Percentiles rank a stretch among this genome's conserved stretches.
Conservation (phyloP, 371 early-diverging fungal genomes). For the Phascolomyces articulosus region DNA sequence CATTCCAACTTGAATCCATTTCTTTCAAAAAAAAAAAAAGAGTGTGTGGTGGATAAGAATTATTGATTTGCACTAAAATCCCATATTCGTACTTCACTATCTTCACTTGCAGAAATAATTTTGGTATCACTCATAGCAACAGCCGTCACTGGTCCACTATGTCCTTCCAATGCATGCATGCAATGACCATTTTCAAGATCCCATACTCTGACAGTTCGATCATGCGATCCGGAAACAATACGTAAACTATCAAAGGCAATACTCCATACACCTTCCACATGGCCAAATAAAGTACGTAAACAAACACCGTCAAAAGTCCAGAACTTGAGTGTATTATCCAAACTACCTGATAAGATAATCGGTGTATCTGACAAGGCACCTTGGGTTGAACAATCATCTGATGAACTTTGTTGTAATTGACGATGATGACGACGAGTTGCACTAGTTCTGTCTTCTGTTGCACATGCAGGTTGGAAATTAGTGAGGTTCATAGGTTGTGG, state of each 20-base stretch:
- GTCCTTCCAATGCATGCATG: slow-evolving; percentile 75
- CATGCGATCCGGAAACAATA: slow-evolving; percentile 91
- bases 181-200: slow-evolving; percentile 85
- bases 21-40: not conserved
- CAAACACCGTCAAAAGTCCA: slow-evolving; percentile 85
- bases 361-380: slow-evolving; percentile 37
- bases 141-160: slow-evolving; percentile 73
- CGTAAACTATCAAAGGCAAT: slow-evolving; percentile 88
- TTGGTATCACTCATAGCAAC: slow-evolving; percentile 86
- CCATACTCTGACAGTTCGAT: slow-evolving; percentile 94
- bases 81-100: slow-evolving; percentile 81
- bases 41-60: not conserved
- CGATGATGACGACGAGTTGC: not conserved
- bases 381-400: not conserved
- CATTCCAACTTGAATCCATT: too few species aligned
- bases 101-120: slow-evolving; percentile 84
- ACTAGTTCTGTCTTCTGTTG: slow-evolving; percentile 8
- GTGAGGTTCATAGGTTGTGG: not conserved
- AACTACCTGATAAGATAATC: slow-evolving; percentile 80
- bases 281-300: slow-evolving; percentile 86
- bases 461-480: slow-evolving; percentile 20
- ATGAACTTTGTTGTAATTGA: not conserved
- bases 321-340: slow-evolving; percentile 90
- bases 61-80: slow-evolving; percentile 59
- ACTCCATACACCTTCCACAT: slow-evolving; percentile 91